Conservation (phyloP, 164 flowering plant genomes). For the Berberis thunbergii region DNA sequence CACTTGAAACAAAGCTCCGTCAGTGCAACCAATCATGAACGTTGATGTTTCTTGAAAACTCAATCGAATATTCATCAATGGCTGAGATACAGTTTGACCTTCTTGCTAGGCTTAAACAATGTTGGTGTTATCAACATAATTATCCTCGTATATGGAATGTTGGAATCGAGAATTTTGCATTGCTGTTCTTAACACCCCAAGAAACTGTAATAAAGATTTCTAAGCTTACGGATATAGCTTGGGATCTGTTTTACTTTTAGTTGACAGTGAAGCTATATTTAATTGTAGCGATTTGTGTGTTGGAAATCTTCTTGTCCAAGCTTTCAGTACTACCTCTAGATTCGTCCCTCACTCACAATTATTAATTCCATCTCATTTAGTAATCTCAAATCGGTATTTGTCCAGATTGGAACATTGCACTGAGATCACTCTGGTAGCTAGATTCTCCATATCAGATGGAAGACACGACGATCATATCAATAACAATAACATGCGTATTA, state of each 20-base stretch:
- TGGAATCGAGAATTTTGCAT: neutral
- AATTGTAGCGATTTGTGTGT: neutral
- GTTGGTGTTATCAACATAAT: neutral
- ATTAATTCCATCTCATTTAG: too few species aligned
- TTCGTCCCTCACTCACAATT: neutral
- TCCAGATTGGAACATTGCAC: too few species aligned
- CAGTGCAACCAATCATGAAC: too few species aligned
- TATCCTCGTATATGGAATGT: neutral
- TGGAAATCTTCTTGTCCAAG: neutral
- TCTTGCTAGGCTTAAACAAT: too few species aligned
- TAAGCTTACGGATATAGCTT: constrained; percentile 1
- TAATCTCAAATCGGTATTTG: too few species aligned
- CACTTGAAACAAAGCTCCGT: too few species aligned
- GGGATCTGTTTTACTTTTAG: constrained; percentile 10
- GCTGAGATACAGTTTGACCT: too few species aligned
- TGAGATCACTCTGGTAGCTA: too few species aligned
- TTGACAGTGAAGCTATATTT: constrained; percentile 1
- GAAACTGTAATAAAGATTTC: constrained; percentile 1
- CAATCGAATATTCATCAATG: too few species aligned
- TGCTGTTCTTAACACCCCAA: constrained; percentile 3
- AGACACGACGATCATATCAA: too few species aligned
- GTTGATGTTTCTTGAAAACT: too few species aligned
- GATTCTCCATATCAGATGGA: too few species aligned
- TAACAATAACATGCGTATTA: neutral
- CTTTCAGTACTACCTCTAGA: constrained; percentile 1